A percentile compares a stretch with the other conserved stretches of the same genome.
Evolutionary conservation across 1,284 basidiomycete genomes (phyloP).

Genomic region (Cutaneotrichosporon cyanovorans): DNA sequence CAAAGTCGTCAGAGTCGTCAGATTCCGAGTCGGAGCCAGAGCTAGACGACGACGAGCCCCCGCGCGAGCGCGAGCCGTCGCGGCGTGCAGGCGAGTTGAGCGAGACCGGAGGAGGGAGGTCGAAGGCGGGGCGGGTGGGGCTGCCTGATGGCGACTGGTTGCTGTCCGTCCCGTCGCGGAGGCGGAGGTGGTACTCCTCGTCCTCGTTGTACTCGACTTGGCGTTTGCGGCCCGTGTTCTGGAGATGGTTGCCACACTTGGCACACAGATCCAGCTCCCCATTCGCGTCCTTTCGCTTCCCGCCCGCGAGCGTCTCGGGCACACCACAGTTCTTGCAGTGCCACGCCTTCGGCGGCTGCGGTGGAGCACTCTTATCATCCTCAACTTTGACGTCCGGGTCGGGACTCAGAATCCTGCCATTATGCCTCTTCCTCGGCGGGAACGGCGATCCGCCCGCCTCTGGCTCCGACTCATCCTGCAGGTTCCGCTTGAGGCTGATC

Average conservation of each 20-base stretch:
- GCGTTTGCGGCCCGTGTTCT: conserved; percentile 18
- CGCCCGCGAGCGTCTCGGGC: conserved; percentile 73
- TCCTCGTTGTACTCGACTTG: conserved; percentile 43
- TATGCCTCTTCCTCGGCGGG: conserved; percentile 22
- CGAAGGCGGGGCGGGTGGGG: conserved; percentile 9
- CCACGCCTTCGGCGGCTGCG: conserved; percentile 50
- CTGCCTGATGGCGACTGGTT: neutral
- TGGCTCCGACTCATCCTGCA: conserved; percentile 28
- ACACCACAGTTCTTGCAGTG: conserved; percentile 87
- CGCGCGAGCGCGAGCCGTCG: conserved; percentile 18
- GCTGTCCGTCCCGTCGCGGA: conserved; percentile 36
- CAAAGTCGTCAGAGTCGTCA: conserved; percentile 16
- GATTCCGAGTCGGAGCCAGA: conserved; percentile 19
- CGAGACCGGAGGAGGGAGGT: conserved; percentile 5
- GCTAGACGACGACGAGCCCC: conserved; percentile 21
- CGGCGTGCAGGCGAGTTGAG: neutral
- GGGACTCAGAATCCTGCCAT: conserved; percentile 16
- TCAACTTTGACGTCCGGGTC: conserved; percentile 16
- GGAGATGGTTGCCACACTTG: conserved; percentile 62
- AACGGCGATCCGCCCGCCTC: conserved; percentile 15
- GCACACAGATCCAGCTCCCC: conserved; percentile 85
- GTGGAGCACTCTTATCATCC: neutral
- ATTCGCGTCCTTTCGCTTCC: conserved; percentile 70
- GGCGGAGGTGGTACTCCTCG: conserved; percentile 58
- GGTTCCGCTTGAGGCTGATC: conserved; percentile 19